A percentile compares a stretch with the other conserved stretches of the same genome.
Conservation (phyloP, 345 rosid genomes). For the Linum tenue region DNA sequence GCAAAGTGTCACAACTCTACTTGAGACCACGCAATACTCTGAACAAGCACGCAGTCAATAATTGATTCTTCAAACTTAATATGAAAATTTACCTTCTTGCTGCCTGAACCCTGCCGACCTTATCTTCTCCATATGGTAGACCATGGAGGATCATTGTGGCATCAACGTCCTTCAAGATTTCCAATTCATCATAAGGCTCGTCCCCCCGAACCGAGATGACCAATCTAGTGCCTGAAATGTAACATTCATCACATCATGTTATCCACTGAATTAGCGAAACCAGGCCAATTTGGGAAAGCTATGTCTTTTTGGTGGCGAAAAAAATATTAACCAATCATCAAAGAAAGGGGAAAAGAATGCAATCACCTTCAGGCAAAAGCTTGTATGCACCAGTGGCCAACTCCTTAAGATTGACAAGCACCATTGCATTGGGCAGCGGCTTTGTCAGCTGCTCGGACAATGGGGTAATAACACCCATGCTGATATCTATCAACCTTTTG, state of each 20-base stretch:
- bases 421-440: conserved; percentile 90
- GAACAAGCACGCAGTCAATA: background rate
- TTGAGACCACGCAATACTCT: background rate
- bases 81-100: conserved; percentile 66
- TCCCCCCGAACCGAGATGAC: conserved; percentile 79
- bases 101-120: conserved; percentile 81
- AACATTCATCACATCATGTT: conserved; percentile 5
- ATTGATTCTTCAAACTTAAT: background rate
- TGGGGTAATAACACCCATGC: conserved; percentile 90
- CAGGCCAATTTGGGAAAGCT: conserved; percentile 4
- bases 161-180: conserved; percentile 59
- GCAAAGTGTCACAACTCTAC: conserved; percentile 5
- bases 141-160: conserved; percentile 82
- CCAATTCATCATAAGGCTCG: conserved; percentile 64
- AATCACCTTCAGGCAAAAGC: conserved; percentile 87
- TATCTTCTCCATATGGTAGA: conserved; percentile 60
- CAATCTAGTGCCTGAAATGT: conserved; percentile 71
- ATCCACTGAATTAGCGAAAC: conserved; percentile 5
- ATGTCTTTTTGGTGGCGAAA: background rate
- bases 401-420: conserved; percentile 84
- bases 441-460: conserved; percentile 90
- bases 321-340: background rate
- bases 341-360: conserved; percentile 14
- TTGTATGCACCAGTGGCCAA: conserved; percentile 78
- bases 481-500: conserved; percentile 78